Conservation (phyloP, 148 eudicot genomes). For the Cornus controversa region DNA sequence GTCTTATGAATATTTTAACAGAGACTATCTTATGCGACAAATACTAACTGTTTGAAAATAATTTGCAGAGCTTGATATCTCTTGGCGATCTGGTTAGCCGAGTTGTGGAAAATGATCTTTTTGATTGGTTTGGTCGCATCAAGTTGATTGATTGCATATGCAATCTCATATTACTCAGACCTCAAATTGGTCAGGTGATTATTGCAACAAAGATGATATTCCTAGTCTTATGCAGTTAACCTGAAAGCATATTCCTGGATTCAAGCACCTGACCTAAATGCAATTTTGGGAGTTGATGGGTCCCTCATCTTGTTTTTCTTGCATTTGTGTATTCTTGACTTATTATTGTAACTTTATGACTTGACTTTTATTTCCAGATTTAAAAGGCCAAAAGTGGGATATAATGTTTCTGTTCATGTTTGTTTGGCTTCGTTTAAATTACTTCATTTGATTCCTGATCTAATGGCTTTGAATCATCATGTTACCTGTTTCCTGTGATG, state of each 20-base stretch:
- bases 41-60: constrained; percentile 1
- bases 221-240: background rate
- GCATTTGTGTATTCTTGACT: background rate
- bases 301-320: constrained; percentile 9
- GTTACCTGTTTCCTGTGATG: constrained; percentile 7
- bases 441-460: constrained; percentile 7
- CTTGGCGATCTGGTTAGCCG: constrained; percentile 69
- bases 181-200: constrained; percentile 82
- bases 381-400: background rate
- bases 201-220: background rate
- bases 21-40: background rate
- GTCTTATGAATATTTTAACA: background rate
- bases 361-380: background rate
- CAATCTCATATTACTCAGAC: constrained; percentile 61
- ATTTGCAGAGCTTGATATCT: constrained; percentile 54
- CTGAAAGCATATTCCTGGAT: too few species aligned
- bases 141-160: constrained; percentile 80
- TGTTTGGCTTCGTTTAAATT: background rate
- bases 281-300: background rate
- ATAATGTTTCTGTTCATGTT: background rate
- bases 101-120: constrained; percentile 55
- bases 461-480: background rate
- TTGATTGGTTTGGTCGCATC: constrained; percentile 79
- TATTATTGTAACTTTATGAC: background rate
- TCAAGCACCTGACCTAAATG: background rate